Evolutionary conservation across 2,329 filamentous ascomycete species (phyloP).

Genomic region (Talaromyces sp.): DNA sequence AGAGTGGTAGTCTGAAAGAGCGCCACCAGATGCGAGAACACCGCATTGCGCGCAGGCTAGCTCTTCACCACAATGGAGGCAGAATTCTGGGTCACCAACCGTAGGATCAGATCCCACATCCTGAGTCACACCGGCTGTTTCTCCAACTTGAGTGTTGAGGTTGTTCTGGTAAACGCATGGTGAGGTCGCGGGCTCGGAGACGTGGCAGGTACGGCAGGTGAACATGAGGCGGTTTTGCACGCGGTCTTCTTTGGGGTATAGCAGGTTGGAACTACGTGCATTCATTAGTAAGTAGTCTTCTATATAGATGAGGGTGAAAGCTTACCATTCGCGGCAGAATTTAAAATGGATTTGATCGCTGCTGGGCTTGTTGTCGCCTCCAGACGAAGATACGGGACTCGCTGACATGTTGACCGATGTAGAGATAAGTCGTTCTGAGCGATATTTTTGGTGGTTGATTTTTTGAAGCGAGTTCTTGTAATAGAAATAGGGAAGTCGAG

Average conservation of each 20-base stretch:
- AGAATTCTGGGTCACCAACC: conserved; percentile 69
- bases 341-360: conserved; percentile 85
- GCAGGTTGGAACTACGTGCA: conserved; percentile 74
- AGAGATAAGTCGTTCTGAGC: background rate
- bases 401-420: conserved; percentile 35
- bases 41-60: conserved; percentile 55
- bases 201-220: conserved; percentile 92
- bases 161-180: conserved; percentile 95
- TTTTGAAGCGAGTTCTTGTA: no score
- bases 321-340: conserved; percentile 93
- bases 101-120: conserved; percentile 97
- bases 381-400: conserved; percentile 41
- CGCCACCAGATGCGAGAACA: conserved; percentile 27
- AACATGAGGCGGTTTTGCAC: conserved; percentile 82
- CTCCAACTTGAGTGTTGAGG: conserved; percentile 84
- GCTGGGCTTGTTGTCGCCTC: conserved; percentile 36
- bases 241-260: conserved; percentile 94
- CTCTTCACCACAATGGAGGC: conserved; percentile 57
- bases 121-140: conserved; percentile 94
- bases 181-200: conserved; percentile 79
- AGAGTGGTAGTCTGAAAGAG: conserved; percentile 1
- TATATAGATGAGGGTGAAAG: background rate
- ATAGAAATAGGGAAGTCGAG: background rate
- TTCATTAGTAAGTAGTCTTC: background rate
- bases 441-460: background rate